phyloP scores from a whole-genome alignment of 2,329 filamentous ascomycete genomes.

The Pseudocercospora musae region DNA sequence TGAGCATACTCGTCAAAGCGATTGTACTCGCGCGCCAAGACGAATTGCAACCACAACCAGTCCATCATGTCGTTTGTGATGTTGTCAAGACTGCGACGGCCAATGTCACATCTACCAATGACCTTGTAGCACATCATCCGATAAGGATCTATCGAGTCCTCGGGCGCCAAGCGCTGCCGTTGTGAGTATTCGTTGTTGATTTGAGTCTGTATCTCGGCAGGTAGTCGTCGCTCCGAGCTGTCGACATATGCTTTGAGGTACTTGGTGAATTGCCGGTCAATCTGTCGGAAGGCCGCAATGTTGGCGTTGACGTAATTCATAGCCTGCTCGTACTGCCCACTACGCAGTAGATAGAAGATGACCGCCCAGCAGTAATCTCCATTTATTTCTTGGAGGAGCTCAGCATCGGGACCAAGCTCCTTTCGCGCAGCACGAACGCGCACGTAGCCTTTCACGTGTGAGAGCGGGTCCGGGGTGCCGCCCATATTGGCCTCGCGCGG shows the following conservation, averaged over 20 bases:
- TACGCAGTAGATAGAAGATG: constrained; percentile 85
- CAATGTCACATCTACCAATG: constrained; percentile 71
- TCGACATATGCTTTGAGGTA: constrained; percentile 84
- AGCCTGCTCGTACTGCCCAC: constrained; percentile 79
- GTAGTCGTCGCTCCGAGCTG: constrained; percentile 71
- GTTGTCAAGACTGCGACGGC: constrained; percentile 54
- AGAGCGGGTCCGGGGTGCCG: constrained; percentile 80
- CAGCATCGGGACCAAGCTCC: constrained; percentile 74
- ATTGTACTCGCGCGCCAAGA: constrained; percentile 59
- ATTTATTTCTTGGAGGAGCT: constrained; percentile 68
- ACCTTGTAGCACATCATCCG: constrained; percentile 98
- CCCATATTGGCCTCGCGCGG: constrained; percentile 86
- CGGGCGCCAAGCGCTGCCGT: constrained; percentile 75
- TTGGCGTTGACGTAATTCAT: constrained; percentile 80
- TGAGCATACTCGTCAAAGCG: constrained; percentile 60
- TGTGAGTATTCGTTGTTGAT: constrained; percentile 90
- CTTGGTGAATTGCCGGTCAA: constrained; percentile 83
- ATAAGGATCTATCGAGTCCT: constrained; percentile 88
- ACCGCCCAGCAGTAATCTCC: constrained; percentile 88
- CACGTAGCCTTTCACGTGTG: constrained; percentile 90
- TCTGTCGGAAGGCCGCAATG: constrained; percentile 75
- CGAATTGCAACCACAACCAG: constrained; percentile 66
- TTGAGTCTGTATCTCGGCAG: constrained; percentile 74
- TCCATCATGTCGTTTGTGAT: constrained; percentile 61
- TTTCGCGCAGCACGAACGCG: constrained; percentile 75